A percentile compares a stretch with the other conserved stretches of the same genome.
phyloP scores from a whole-genome alignment of 2,329 filamentous ascomycete species.

The Calonectria hawksworthii region DNA sequence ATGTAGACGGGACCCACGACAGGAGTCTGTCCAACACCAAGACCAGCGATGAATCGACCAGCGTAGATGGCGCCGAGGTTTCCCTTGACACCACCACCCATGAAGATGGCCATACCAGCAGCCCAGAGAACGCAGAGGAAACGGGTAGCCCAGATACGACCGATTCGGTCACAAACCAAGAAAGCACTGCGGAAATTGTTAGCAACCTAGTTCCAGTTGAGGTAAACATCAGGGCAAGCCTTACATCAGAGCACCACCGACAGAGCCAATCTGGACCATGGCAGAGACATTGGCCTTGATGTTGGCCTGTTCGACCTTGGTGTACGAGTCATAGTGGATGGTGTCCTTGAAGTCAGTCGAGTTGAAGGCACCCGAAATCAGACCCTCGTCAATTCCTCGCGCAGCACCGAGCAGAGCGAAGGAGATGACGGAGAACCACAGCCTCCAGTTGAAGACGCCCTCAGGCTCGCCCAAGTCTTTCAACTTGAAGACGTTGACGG shows the following conservation, averaged over 20 bases:
- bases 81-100: constrained; percentile 65
- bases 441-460: constrained; percentile 81
- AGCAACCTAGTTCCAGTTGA: background rate
- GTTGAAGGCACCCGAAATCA: constrained; percentile 80
- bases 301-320: constrained; percentile 69
- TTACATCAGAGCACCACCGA: constrained; percentile 75
- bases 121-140: constrained; percentile 71
- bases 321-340: constrained; percentile 70
- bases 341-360: constrained; percentile 73
- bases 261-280: constrained; percentile 86
- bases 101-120: constrained; percentile 70
- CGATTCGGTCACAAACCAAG: constrained; percentile 70
- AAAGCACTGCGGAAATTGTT: constrained; percentile 62
- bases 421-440: constrained; percentile 82
- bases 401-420: constrained; percentile 84
- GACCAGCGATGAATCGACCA: constrained; percentile 75
- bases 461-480: constrained; percentile 75
- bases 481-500: constrained; percentile 74
- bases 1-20: constrained; percentile 80
- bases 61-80: constrained; percentile 72
- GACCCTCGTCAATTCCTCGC: constrained; percentile 84
- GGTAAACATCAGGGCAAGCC: constrained; percentile 33
- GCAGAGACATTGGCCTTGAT: constrained; percentile 83
- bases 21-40: constrained; percentile 76
- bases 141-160: constrained; percentile 74